These are phyloP conservation scores for Acacia confusa DNA, from an alignment of 306 rosid genomes.

Conservation along the genomic window DNA sequence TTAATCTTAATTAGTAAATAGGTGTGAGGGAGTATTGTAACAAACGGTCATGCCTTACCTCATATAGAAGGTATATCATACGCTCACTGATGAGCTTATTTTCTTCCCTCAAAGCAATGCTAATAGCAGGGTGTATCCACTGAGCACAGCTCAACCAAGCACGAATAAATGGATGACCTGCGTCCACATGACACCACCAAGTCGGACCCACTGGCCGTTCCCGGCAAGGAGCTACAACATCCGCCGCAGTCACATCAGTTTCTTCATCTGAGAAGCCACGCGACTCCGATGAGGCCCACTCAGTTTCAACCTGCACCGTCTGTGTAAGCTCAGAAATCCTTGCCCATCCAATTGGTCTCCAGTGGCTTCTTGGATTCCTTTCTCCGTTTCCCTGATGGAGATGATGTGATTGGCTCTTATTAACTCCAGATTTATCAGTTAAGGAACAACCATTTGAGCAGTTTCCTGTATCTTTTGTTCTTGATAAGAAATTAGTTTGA, in stretches of 20 bases:
- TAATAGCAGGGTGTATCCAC: conserved; percentile 89
- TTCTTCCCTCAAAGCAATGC: conserved; percentile 76
- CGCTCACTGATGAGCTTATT: conserved; percentile 74
- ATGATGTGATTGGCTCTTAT: conserved; percentile 21
- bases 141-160: conserved; percentile 76
- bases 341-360: conserved; percentile 67
- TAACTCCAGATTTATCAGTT: conserved; percentile 19
- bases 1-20: too few relatives aligned
- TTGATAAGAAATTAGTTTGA: background rate
- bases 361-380: conserved; percentile 43
- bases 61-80: conserved; percentile 85
- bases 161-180: conserved; percentile 54
- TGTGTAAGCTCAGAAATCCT: conserved; percentile 57
- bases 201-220: conserved; percentile 79
- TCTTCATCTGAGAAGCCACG: conserved; percentile 42
- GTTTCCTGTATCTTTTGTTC: conserved; percentile 19
- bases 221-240: conserved; percentile 79
- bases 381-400: conserved; percentile 18
- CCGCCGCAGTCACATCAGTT: conserved; percentile 53
- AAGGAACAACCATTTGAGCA: conserved; percentile 24
- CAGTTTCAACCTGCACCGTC: conserved; percentile 40
- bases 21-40: too few relatives aligned
- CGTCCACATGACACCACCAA: conserved; percentile 97
- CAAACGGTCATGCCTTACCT: conserved; percentile 41
- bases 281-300: conserved; percentile 32